Evolutionary conservation across 106 monocot genomes (phyloP), one percentile per base, ranked within the genome.

Genomic region (Apostasia ramifera): DNA sequence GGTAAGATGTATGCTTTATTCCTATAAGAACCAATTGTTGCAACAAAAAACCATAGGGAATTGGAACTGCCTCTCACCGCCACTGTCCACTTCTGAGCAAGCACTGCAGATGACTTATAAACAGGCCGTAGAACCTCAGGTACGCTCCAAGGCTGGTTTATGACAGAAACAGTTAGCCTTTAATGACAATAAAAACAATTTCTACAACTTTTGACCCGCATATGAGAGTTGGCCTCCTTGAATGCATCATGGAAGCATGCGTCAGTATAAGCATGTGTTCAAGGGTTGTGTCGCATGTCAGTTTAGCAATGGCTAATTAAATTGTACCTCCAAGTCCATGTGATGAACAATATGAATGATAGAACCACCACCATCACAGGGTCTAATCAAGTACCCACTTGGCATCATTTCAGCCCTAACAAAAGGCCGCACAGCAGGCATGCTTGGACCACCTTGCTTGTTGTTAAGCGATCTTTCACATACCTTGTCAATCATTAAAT

Each of bases 391-490:
- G 69, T 75, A 85, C 0, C 89, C 89, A 76, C 89, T 85, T 6
- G 89, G 82, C 47, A 85, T 66, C 82, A 89, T 83, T 71, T 89
- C 78, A 47, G 80, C 85, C 65, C 89, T 80, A 37, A 85, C 70
- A 76, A 89, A 89, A 61, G 80, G 77, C 70, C 68, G 82, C 66
- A 89, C 70, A 49, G 61, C 39, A 3, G 85, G 85, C 89, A 85
- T 85, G 78, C 63, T 85, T 40, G 82, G 82, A 67, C 89, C 89
- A 54, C 82, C 89, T 66, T 83, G 78, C 11, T 55, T 82, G 72
- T 45, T 80, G 62, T 73, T 72, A 57, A 89, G 77, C 69, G 89
- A 89, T 81, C 89, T 85, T 73, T 89, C 85, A 78, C 85, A 89
- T 3, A 89, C 80, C 89, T 89, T 59, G 42, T 15, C 47, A 9